Base-by-base conservation (phyloP, 805 yeast genomes). In the Priceomyces melissophilus region DNA sequence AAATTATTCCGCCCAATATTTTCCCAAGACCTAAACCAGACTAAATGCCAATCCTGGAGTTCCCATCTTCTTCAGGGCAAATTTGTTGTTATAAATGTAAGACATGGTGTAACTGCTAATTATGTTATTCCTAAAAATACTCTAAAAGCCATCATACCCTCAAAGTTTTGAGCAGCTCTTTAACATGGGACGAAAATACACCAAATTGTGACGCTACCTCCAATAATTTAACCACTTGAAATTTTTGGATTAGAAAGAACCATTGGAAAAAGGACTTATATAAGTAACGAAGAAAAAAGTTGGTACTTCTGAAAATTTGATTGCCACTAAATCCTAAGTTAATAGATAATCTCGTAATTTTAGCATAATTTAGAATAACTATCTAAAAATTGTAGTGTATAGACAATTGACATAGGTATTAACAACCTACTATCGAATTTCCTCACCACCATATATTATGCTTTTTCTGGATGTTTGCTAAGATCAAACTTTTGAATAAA, bases 1-100 rank as follows among this genome's bases (percentile, higher is more conserved):
- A 50, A 30, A 54, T 38, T 14, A 54, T 30, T 13, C 52, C 55
- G 9, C 58, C 58, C 20, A 47, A 13, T 4, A 54, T 50, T 35
- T 53, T 54, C 29, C 55, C 58, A 15, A 53, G 32, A 2, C 57
- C 58, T 33, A 51, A 39, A 10, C 57, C 54, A 40, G 47, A 27
- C 48, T 32, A 49, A 4, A 48, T 39, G 10, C 53, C 50, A 38
- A 47, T 49, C 25, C 53, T 41, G 43, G 43, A 47, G 8, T 46
- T 44, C 11, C 42, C 43, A 36, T 45, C 47, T 10, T 35, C 35
- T 32, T 38, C 39, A 14, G 41, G 29, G 47, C 35, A 47, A 49
- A 41, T 45, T 49, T 6, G 48, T 48, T 17, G 47, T 41, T 25
- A 49, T 39, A 31, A 47, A 39, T 29, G 48, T 34, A 23, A 48